Evolutionary conservation across 345 rosid genomes (phyloP), one percentile per base, ranked within the genome.

Genomic region (Eucalyptus polybractea): DNA sequence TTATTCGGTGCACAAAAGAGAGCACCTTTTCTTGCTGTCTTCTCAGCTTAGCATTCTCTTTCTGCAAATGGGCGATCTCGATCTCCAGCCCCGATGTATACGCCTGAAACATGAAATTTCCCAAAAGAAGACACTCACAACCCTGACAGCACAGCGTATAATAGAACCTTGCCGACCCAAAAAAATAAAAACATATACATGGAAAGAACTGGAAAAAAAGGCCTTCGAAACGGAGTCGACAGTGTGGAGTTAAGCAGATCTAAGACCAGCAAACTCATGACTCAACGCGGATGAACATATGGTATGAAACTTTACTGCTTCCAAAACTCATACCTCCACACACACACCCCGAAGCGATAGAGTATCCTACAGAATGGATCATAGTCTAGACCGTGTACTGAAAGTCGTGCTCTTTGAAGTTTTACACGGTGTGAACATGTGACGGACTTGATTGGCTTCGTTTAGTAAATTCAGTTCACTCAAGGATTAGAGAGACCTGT

Each of bases 11-110:
- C 45, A 7, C 19, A 29, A 33, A 14, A 37, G 53, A 19, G 31
- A 88, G 80, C 69, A 95, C 96, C 94, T 89, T 90, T 87, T 92
- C 90, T 88, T 91, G 93, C 90, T 91, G 92, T 89, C 54, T 91
- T 89, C 86, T 93, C 4, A 95, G 94, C 90, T 62, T 91, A 7
- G 93, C 96, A 91, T 95, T 95, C 90, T 95, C 97, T 88, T 92
- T 50, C 87, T 33, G 15, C 87, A 95, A 89, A 37, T 54, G 91
- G 10, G 88, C 90, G 86, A 93, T 88, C 91, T 93, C 93, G 6
- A 87, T 90, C 86, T 95, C 95, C 90, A 95, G 87, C 89, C 93
- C 93, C 12, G 85, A 86, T 37, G 94, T 94, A 80, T 95, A 94
- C 47, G 96, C 97, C 97, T 95, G 92, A 40, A 87, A 65, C 25